A percentile compares a stretch with the other conserved stretches of the same genome.
Conservation (phyloP, 306 rosid species). For the Cicer arietinum region DNA sequence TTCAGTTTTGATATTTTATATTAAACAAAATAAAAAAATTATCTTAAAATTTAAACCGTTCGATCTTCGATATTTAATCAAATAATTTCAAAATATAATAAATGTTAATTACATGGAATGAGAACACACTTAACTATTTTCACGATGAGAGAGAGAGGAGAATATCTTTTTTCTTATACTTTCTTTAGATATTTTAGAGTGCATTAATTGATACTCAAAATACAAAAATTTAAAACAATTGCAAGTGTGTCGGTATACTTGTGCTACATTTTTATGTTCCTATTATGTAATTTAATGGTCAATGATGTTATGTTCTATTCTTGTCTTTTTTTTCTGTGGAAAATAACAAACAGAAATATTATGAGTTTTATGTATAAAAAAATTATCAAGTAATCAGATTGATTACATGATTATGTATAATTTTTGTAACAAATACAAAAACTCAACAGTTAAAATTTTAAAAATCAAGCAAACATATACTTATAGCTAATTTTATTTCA, state of each 20-base stretch:
- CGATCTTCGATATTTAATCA: no score
- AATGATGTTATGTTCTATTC: not conserved
- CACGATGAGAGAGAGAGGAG: not conserved
- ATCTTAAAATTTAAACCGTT: no score
- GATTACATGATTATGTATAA: not conserved
- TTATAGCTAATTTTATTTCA: no score
- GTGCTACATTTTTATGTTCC: not conserved
- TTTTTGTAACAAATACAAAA: not conserved
- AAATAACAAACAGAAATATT: not conserved
- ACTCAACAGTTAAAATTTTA: not conserved
- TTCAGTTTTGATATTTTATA: no score
- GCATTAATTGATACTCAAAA: not conserved
- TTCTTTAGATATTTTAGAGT: not conserved
- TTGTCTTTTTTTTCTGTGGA: no score
- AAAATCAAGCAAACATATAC: no score
- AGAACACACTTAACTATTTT: no score
- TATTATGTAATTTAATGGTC: not conserved
- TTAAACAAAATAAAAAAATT: no score
- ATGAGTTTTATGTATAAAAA: not conserved
- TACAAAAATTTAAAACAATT: not conserved
- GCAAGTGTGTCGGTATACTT: not conserved
- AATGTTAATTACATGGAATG: no score
- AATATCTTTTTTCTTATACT: slow-evolving; percentile 10
- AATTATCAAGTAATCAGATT: not conserved
- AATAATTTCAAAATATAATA: no score